Base-by-base conservation (phyloP, 176 grass and related monocot species). In the Canna indica region DNA sequence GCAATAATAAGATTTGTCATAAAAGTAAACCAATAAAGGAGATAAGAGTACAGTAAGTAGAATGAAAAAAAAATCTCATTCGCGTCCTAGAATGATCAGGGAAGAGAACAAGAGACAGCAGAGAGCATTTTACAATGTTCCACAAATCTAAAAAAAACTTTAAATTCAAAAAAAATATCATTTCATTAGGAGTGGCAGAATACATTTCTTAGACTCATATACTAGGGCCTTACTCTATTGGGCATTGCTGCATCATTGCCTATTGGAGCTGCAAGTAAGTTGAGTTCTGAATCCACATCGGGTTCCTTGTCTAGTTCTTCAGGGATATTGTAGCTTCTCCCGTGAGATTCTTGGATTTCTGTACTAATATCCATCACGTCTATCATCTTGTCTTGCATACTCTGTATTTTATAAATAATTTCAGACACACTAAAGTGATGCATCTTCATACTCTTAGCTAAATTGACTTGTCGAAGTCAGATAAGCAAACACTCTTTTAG, bases 381-480 rank as follows among this genome's bases (percentile, higher is more conserved):
- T 35, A 85, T 87, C 88, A 97, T 97, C 76, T 97, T 86, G 69
- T 93, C 89, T 97, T 93, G 94, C 94, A 97, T 97, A 73, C 85
- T 93, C 94, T 93, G 50, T 47, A 56, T 74, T 60, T 18, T 22
- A 60, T 34, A 42, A 73, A 59, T 60, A 25, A 27, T 29, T 73
- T 60, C 34, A 59, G n/a, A 33, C 3, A 38, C 28, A 44, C 20
- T 7, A 27, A 31, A 39, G n/a, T 10, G 16, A 22, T 47, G 25
- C 26, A 69, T 46, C 29, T 69, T 69, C 11, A 46, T 14, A 69
- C n/a, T 15, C 13, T 27, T 38, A 65, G 16, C 14, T n/a, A 18
- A 56, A 59, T 11, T 11, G 16, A 50, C 60, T 59, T 50, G 17
- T 10, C 34, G 2, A 70, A 64, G 64, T 38, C 15, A 75, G 59